These are phyloP conservation scores for Torulaspora globosa DNA, from an alignment of 1,139 yeast species.

Conservation along the genomic window DNA sequence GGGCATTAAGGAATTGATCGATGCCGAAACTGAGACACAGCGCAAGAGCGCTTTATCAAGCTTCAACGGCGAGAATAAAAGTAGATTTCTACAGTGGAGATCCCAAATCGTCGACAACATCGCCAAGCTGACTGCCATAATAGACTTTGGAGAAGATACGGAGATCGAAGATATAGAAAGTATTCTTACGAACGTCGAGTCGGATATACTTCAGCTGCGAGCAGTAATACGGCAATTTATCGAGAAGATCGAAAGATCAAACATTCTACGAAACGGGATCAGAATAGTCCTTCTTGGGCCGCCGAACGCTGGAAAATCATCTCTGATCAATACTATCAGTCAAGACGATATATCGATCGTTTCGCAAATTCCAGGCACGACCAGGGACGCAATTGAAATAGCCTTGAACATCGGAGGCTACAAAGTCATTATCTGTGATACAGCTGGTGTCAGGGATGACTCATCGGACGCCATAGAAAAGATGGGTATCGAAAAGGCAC, in stretches of 20 bases:
- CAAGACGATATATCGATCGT: slow-evolving; percentile 87
- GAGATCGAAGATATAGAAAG: slow-evolving; percentile 61
- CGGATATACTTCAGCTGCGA: slow-evolving; percentile 43
- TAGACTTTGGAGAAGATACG: slow-evolving; percentile 95
- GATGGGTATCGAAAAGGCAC: slow-evolving; percentile 82
- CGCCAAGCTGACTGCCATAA: slow-evolving; percentile 78
- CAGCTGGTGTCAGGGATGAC: slow-evolving; percentile 81
- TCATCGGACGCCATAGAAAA: slow-evolving; percentile 60
- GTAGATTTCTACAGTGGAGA: slow-evolving; percentile 64
- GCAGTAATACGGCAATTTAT: slow-evolving; percentile 49
- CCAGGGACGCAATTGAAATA: slow-evolving; percentile 82
- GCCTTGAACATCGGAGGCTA: slow-evolving; percentile 79
- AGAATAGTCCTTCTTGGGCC: slow-evolving; percentile 76
- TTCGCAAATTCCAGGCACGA: slow-evolving; percentile 88
- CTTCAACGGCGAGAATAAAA: slow-evolving; percentile 63
- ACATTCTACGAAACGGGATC: slow-evolving; percentile 68
- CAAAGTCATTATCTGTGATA: slow-evolving; percentile 81
- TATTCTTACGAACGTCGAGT: slow-evolving; percentile 49
- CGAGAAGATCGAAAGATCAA: slow-evolving; percentile 52
- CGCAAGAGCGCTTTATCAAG: slow-evolving; percentile 69
- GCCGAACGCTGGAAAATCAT: slow-evolving; percentile 95
- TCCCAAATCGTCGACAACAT: slow-evolving; percentile 56
- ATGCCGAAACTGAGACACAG: slow-evolving; percentile 92
- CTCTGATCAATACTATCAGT: slow-evolving; percentile 68
- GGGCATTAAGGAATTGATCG: slow-evolving; percentile 82